Base-by-base conservation (phyloP, 495 filamentous ascomycete genomes). In the Aspergillus kassunensis region DNA sequence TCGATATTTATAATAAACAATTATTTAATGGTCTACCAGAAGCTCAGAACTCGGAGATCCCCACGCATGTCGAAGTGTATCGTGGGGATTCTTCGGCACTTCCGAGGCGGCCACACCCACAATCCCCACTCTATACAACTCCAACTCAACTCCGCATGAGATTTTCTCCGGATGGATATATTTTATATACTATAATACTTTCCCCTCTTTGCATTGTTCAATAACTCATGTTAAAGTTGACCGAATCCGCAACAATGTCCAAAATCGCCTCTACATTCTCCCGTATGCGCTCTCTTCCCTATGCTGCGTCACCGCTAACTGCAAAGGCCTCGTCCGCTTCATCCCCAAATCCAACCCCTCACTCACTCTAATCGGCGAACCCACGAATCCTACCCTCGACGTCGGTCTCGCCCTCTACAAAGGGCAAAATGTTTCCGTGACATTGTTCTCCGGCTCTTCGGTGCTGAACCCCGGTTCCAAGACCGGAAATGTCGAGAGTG, bases 271-370 rank as follows among this genome's bases (percentile, higher is more conserved):
- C 72, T 2, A 68, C 67, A 6, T 75, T 75, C 43, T 72, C 72
- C 59, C 72, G 72, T 73, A 67, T 47, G n/a, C 65, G 56, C 24
- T 4, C 11, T 4, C 29, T 24, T n/a, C 16, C 13, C 16, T 25
- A 12, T 16, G 5, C 20, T 24, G 10, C 6, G 2, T 9, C 16
- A n/a, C 51, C 20, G 21, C 58, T 63, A 51, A 58, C 39, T 23
- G 16, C 2, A 31, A 49, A 83, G 80, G 80, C 61, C 72, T 84
- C 59, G 78, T 83, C 56, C 77, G 81, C 47, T 84, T 84, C 54
- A 65, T 74, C 37, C 76, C 82, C 49, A 79, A 76, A 61, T 77
- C 72, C 11, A 69, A 74, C 53, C 65, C 68, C 35, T 58, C 63
- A 57, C 76, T 71, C 49, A 61, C 79, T 52, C 63, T 83, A 35